These are phyloP conservation scores for Bipolaris bicolor DNA, from an alignment of 2,329 filamentous ascomycete genomes.

Conservation along the genomic window DNA sequence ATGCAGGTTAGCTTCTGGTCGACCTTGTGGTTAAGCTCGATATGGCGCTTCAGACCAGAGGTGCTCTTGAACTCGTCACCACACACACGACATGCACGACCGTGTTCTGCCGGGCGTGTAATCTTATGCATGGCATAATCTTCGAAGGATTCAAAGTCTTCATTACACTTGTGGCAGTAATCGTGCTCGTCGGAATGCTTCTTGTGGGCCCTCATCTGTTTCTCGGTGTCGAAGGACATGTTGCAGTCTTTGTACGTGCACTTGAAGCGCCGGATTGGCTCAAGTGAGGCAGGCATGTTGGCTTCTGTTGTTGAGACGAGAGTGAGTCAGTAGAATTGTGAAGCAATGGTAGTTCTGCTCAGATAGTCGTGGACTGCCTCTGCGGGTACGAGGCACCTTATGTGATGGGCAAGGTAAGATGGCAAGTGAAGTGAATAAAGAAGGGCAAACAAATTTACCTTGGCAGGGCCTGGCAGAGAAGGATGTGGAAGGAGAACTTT, in stretches of 20 bases:
- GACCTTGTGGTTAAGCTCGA: slow-evolving; percentile 56
- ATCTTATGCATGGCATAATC: slow-evolving; percentile 57
- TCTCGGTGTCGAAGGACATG: slow-evolving; percentile 52
- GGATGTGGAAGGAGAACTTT: background rate
- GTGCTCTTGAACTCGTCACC: slow-evolving; percentile 62
- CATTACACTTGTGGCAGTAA: slow-evolving; percentile 55
- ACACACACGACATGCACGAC: slow-evolving; percentile 64
- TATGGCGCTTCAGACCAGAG: slow-evolving; percentile 59
- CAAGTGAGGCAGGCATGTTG: slow-evolving; percentile 35
- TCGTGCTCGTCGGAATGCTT: slow-evolving; percentile 50
- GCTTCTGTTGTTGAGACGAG: background rate
- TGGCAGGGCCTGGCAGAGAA: background rate
- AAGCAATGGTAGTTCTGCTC: background rate
- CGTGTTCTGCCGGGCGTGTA: slow-evolving; percentile 44
- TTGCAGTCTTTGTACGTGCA: slow-evolving; percentile 58
- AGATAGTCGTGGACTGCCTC: background rate
- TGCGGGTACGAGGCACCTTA: background rate
- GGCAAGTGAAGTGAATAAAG: no score
- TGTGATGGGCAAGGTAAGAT: background rate
- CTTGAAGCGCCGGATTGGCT: slow-evolving; percentile 31
- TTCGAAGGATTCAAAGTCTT: slow-evolving; percentile 54
- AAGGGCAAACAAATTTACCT: background rate
- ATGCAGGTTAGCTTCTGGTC: slow-evolving; percentile 59
- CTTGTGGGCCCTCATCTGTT: slow-evolving; percentile 61
- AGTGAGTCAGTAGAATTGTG: background rate